Conservation (phyloP, 2,329 filamentous ascomycete species). For the Polychaeton citri region DNA sequence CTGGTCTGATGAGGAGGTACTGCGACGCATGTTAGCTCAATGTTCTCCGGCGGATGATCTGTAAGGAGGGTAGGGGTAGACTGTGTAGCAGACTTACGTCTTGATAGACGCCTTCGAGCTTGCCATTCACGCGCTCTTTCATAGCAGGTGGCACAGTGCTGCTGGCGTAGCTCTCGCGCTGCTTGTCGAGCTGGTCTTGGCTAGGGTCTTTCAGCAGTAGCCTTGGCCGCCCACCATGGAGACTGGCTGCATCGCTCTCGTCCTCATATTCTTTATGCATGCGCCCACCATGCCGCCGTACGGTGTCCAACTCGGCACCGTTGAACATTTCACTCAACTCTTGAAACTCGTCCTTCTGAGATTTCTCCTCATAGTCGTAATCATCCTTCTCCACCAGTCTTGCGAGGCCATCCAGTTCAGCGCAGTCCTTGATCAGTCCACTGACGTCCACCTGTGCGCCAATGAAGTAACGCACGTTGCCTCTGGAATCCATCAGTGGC, state of each 20-base stretch:
- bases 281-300: constrained; percentile 48
- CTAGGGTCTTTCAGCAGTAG: constrained; percentile 36
- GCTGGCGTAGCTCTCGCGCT: constrained; percentile 7
- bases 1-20: constrained; percentile 35
- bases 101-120: constrained; percentile 41
- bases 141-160: constrained; percentile 5
- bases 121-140: constrained; percentile 24
- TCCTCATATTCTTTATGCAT: constrained; percentile 45
- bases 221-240: constrained; percentile 25
- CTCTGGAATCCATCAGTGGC: constrained; percentile 54
- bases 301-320: constrained; percentile 49
- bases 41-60: too few relatives aligned
- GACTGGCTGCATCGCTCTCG: constrained; percentile 31
- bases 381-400: constrained; percentile 18
- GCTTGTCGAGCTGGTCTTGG: constrained; percentile 16
- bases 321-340: constrained; percentile 59
- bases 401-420: constrained; percentile 50
- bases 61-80: background rate
- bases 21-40: constrained; percentile 13
- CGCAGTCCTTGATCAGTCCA: constrained; percentile 52
- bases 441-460: constrained; percentile 62
- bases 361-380: constrained; percentile 19
- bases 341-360: constrained; percentile 49
- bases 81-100: constrained; percentile 31
- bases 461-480: constrained; percentile 54